phyloP scores from a whole-genome alignment of 2,329 filamentous ascomycete genomes.

The Trichoderma lentiforme region DNA sequence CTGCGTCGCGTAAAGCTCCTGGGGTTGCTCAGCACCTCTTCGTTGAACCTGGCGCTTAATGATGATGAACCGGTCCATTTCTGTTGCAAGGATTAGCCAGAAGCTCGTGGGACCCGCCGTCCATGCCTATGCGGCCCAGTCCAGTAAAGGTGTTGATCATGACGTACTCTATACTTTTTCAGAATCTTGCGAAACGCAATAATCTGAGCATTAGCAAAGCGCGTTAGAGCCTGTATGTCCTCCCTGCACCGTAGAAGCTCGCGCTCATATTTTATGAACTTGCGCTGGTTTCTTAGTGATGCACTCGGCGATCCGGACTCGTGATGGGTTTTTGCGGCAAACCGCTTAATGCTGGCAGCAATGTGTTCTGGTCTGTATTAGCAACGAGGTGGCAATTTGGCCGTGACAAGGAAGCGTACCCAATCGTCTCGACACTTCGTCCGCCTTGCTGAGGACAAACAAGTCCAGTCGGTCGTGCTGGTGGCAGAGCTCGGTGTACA shows the following conservation, averaged over 20 bases:
- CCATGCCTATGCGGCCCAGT: background rate
- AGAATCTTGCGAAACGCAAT: slow-evolving; percentile 78
- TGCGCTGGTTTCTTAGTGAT: slow-evolving; percentile 48
- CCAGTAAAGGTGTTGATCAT: background rate
- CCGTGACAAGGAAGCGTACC: slow-evolving; percentile 40
- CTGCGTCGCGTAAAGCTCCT: slow-evolving; percentile 71
- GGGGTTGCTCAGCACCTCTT: slow-evolving; percentile 61
- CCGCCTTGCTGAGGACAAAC: slow-evolving; percentile 75
- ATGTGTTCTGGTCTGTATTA: slow-evolving; percentile 44
- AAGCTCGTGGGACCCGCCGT: background rate
- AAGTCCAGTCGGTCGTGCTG: slow-evolving; percentile 76
- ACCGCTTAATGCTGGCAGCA: slow-evolving; percentile 45
- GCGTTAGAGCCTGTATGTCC: slow-evolving; percentile 66
- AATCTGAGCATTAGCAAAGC: slow-evolving; percentile 71
- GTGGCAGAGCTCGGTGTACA: slow-evolving; percentile 66
- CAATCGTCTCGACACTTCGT: slow-evolving; percentile 69
- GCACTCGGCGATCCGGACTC: slow-evolving; percentile 29
- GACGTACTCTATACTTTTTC: slow-evolving; percentile 72
- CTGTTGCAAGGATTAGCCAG: slow-evolving; percentile 33
- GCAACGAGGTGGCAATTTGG: background rate
- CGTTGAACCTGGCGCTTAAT: slow-evolving; percentile 63
- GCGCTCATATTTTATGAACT: slow-evolving; percentile 52
- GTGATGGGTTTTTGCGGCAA: slow-evolving; percentile 42
- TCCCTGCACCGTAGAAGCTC: slow-evolving; percentile 59
- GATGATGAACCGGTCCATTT: slow-evolving; percentile 77